Evolutionary conservation across 768 basidiomycete species (phyloP), one percentile per base, ranked within the genome.

Genomic region (Boletus rufocinnamomeus): DNA sequence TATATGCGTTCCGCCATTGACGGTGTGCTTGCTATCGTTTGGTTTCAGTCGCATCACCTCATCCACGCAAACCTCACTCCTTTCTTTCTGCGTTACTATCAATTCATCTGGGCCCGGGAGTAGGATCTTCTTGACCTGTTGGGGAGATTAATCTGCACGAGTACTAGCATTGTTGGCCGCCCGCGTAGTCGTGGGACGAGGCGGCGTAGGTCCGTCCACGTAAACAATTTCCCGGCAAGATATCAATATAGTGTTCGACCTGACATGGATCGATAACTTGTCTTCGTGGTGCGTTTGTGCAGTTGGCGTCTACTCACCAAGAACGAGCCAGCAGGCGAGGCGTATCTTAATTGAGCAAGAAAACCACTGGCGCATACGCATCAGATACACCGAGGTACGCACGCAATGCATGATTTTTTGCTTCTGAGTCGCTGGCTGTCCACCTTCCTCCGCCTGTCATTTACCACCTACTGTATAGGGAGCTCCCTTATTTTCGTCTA

Each of bases 111-210:
- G 7, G 8, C 10, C 8, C 21, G 4, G 38, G 16, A 21, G 44
- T 48, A 51, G 37, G 28, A 65, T 32, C 32, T 5, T 13, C 3
- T 34, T 37, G 16, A 17, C 52, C 35, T 40, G n/a, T 48, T 8
- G 7, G 32, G 41, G 27, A 21, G 27, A 28, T 34, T 32, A 35
- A 34, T 37, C 7, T 65, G 64, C 52, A 52, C 13, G 7, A 49
- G n/a, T 50, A 64, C 48, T 30, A 46, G 21, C 50, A 49, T 19
- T 16, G 14, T 16, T 35, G 35, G 35, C 9, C 14, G 35, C 14
- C 35, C 2, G 16, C 10, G 11, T 32, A 32, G 10, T 2, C 10
- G 11, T 11, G 32, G 32, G 10, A 32, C 32, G 10, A 32, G 10
- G 32, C 11, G 10, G 32, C 32, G n/a, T n/a, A n/a, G n/a, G n/a